These are phyloP conservation scores for Fusarium sp. DNA, from an alignment of 2,329 filamentous ascomycete species.

Conservation along the genomic window DNA sequence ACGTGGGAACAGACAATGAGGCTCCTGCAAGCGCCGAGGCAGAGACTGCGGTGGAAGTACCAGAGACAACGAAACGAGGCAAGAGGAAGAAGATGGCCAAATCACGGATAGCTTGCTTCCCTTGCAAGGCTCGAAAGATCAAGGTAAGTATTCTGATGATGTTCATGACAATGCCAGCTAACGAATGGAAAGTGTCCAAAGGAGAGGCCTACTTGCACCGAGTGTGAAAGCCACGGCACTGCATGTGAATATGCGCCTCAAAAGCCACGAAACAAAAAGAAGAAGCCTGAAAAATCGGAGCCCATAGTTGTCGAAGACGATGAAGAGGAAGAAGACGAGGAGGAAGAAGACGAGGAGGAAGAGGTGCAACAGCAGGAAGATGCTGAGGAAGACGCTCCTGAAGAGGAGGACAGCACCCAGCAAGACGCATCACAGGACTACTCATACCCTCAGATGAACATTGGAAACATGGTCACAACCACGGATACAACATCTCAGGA, in stretches of 20 bases:
- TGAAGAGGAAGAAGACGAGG: conserved; percentile 8
- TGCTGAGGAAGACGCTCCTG: conserved; percentile 21
- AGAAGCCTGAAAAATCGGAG: conserved; percentile 22
- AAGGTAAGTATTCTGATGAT: conserved; percentile 49
- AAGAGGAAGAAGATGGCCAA: conserved; percentile 41
- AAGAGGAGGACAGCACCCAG: conserved; percentile 21
- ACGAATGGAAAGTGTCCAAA: conserved; percentile 52
- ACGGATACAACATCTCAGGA: conserved; percentile 36
- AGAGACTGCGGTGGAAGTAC: neutral
- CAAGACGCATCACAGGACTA: conserved; percentile 33
- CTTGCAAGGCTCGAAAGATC: conserved; percentile 51
- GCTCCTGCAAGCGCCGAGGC: conserved; percentile 1
- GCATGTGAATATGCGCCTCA: conserved; percentile 55
- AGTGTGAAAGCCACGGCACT: conserved; percentile 48
- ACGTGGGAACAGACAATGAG: conserved; percentile 21
- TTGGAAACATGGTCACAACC: conserved; percentile 43
- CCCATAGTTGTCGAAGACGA: conserved; percentile 18
- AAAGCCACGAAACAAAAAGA: conserved; percentile 43
- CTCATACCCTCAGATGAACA: conserved; percentile 46
- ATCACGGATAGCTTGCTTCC: conserved; percentile 51
- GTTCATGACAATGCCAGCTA: neutral
- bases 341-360: conserved; percentile 23
- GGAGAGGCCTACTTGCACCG: conserved; percentile 53
- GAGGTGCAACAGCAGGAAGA: conserved; percentile 22
- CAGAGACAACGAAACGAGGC: conserved; percentile 5